Conservation (phyloP, 2,329 filamentous ascomycete genomes). For the Hymenoscyphus scutula region DNA sequence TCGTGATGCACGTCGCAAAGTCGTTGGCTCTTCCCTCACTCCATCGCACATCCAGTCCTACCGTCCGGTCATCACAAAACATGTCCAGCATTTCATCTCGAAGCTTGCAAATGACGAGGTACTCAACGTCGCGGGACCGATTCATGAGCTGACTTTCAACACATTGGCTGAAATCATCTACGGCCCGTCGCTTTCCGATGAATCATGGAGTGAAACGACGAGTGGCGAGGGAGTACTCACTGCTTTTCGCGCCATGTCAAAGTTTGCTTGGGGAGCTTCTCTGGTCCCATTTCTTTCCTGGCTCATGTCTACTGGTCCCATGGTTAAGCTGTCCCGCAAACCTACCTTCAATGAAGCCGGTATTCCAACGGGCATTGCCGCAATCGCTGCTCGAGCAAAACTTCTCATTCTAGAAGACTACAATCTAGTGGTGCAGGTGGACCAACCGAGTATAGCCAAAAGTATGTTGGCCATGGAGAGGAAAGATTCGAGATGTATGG, state of each 20-base stretch:
- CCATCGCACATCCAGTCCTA: background rate
- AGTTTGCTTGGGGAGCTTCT: background rate
- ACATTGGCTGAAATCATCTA: conserved; percentile 13
- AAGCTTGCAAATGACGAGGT: background rate
- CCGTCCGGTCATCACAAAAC: background rate
- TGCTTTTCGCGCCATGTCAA: background rate
- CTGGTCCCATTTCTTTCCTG: background rate
- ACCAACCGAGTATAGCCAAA: background rate
- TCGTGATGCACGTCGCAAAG: conserved; percentile 11
- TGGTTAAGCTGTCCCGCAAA: background rate
- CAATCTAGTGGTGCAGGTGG: background rate
- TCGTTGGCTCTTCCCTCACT: conserved; percentile 12
- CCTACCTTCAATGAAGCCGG: background rate
- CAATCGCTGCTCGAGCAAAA: background rate
- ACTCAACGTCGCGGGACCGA: conserved; percentile 2
- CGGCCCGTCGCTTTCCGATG: conserved; percentile 5
- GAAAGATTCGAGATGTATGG: background rate
- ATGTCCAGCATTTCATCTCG: background rate
- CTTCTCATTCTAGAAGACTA: background rate
- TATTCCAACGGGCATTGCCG: background rate
- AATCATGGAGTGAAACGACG: conserved; percentile 4
- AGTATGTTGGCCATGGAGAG: background rate
- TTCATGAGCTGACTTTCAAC: conserved; percentile 14
- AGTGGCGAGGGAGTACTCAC: background rate
- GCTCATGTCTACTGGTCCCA: background rate